Conservation (phyloP, 805 yeast genomes). For the Phaffomyces opuntiae region DNA sequence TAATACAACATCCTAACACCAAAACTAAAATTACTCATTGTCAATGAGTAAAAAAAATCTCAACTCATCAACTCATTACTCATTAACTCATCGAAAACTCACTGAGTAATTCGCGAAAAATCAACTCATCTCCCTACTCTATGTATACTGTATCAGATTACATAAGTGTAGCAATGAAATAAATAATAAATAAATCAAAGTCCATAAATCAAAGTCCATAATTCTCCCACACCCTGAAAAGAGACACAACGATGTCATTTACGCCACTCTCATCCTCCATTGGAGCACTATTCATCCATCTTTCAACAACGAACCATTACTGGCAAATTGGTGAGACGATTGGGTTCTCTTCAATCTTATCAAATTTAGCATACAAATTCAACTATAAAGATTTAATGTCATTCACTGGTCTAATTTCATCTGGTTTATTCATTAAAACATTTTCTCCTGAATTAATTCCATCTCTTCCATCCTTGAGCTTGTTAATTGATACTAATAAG, state of each 20-base stretch:
- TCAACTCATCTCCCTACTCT: too few relatives aligned
- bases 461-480: slow-evolving; percentile 4
- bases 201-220: not conserved
- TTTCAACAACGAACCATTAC: slow-evolving; percentile 37
- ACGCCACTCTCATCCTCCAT: slow-evolving; percentile 36
- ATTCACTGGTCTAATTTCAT: slow-evolving; percentile 28
- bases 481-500: not conserved
- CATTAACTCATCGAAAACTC: too few relatives aligned
- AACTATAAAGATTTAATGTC: slow-evolving; percentile 25
- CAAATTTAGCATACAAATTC: slow-evolving; percentile 24
- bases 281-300: slow-evolving; percentile 42
- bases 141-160: too few relatives aligned
- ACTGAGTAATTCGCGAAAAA: too few relatives aligned
- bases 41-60: too few relatives aligned
- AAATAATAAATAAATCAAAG: too few relatives aligned
- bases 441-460: slow-evolving; percentile 27
- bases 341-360: slow-evolving; percentile 41
- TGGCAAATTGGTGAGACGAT: slow-evolving; percentile 33
- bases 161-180: not conserved
- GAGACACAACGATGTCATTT: slow-evolving; percentile 22
- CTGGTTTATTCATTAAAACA: slow-evolving; percentile 20
- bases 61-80: too few relatives aligned
- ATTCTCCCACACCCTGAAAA: not conserved
- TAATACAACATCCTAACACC: too few relatives aligned
- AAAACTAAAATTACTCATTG: too few relatives aligned